Conservation (phyloP, 805 yeast species). For the Tetrapisispora iriomotensis region DNA sequence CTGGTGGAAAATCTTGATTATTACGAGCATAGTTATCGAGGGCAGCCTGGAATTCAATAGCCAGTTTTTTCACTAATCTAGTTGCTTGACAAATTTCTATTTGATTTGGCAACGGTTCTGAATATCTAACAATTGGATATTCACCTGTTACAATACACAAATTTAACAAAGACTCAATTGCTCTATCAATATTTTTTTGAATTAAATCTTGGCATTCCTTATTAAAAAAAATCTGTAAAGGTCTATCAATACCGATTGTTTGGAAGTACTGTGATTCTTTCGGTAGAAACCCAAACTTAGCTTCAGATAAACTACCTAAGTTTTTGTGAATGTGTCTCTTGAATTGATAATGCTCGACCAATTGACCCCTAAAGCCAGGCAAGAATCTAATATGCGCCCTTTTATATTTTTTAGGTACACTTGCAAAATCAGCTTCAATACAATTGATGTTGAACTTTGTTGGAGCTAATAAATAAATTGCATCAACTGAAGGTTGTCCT, state of each 20-base stretch:
- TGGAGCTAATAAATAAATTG: conserved; percentile 71
- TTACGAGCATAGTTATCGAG: conserved; percentile 68
- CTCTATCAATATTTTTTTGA: conserved; percentile 43
- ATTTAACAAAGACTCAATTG: conserved; percentile 59
- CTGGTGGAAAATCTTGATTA: conserved; percentile 54
- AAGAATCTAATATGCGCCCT: conserved; percentile 64
- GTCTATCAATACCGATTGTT: conserved; percentile 49
- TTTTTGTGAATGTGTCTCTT: conserved; percentile 24
- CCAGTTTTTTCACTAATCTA: conserved; percentile 57
- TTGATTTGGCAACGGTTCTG: conserved; percentile 39
- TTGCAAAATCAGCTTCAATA: conserved; percentile 60
- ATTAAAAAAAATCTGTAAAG: conserved; percentile 68
- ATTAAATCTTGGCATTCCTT: conserved; percentile 52
- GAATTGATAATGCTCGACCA: conserved; percentile 23
- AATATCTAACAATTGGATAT: conserved; percentile 76
- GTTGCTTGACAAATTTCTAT: conserved; percentile 45
- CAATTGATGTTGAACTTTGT: conserved; percentile 61
- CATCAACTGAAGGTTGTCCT: conserved; percentile 59
- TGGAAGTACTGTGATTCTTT: conserved; percentile 57
- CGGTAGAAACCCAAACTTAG: conserved; percentile 48
- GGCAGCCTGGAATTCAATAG: conserved; percentile 56
- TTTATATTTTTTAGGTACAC: conserved; percentile 61
- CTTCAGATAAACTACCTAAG: conserved; percentile 30
- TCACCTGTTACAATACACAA: conserved; percentile 76
- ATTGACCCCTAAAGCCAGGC: conserved; percentile 40